phyloP scores from a whole-genome alignment of 257 asterid species.

The Cinchona pubescens region DNA sequence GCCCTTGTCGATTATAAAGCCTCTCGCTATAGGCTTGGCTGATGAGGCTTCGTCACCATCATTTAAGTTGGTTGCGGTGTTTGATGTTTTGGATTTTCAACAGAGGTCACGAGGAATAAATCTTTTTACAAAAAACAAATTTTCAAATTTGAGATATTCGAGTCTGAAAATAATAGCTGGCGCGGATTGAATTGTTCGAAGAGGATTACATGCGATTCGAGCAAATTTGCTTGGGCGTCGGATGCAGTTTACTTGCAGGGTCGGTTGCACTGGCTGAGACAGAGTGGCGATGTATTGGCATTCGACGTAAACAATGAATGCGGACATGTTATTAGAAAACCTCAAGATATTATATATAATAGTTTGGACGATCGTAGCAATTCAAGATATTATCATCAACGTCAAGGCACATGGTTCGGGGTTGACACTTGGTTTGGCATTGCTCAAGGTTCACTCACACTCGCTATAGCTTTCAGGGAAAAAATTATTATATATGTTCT shows the following conservation, averaged over 20 bases:
- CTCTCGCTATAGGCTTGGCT: background rate
- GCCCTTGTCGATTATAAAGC: background rate
- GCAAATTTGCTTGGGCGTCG: too few relatives aligned
- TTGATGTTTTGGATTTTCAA: too few relatives aligned
- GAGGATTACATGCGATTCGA: background rate
- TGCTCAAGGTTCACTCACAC: slow-evolving; percentile 1
- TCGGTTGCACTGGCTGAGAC: background rate
- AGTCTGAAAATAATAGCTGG: background rate
- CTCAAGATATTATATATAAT: background rate
- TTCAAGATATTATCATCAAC: too few relatives aligned
- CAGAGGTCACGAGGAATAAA: too few relatives aligned
- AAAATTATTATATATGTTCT: background rate
- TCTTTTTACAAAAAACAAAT: too few relatives aligned
- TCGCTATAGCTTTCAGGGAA: background rate
- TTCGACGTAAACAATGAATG: background rate
- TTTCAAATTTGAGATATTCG: background rate
- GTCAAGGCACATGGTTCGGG: background rate
- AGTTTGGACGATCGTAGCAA: background rate
- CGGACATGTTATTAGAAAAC: background rate
- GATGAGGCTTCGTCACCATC: background rate
- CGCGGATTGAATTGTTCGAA: background rate
- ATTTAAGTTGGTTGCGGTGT: background rate
- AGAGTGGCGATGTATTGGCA: background rate
- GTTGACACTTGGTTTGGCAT: background rate
- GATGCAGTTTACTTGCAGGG: background rate